Conservation (phyloP, 768 basidiomycete genomes). For the Naganishia randhawae region DNA sequence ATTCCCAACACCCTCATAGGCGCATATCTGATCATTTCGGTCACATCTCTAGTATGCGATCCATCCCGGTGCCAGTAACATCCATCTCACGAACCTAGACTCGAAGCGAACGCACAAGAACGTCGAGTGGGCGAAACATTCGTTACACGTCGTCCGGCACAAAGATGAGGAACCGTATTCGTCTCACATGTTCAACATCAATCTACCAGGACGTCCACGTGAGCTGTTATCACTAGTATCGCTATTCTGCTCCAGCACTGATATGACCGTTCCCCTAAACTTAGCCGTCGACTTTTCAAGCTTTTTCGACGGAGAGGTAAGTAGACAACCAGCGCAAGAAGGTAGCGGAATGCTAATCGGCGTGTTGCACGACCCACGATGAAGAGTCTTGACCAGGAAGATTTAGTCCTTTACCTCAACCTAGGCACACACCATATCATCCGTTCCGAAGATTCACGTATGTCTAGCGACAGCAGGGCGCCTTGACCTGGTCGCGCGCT, state of each 20-base stretch:
- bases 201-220: conserved; percentile 57
- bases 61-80: conserved; percentile 60
- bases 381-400: conserved; percentile 56
- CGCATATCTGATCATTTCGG: background rate
- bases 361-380: background rate
- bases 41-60: conserved; percentile 54
- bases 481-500: conserved; percentile 49
- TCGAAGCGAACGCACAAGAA: conserved; percentile 63
- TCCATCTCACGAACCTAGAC: conserved; percentile 57
- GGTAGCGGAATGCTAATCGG: background rate
- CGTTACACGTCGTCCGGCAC: conserved; percentile 59
- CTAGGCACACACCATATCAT: conserved; percentile 67
- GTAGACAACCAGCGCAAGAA: too few relatives aligned
- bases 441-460: conserved; percentile 64
- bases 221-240: background rate
- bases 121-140: conserved; percentile 66
- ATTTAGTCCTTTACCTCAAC: conserved; percentile 66
- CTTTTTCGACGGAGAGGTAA: conserved; percentile 2
- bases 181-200: conserved; percentile 63
- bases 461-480: conserved; percentile 60
- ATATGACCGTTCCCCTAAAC: conserved; percentile 52
- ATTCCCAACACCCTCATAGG: background rate
- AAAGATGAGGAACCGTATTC: conserved; percentile 64
- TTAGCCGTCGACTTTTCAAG: conserved; percentile 24
- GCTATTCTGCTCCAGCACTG: conserved; percentile 38